Base-by-base conservation (phyloP, 1,284 basidiomycete genomes). In the Hypsizygus ulmarius region DNA sequence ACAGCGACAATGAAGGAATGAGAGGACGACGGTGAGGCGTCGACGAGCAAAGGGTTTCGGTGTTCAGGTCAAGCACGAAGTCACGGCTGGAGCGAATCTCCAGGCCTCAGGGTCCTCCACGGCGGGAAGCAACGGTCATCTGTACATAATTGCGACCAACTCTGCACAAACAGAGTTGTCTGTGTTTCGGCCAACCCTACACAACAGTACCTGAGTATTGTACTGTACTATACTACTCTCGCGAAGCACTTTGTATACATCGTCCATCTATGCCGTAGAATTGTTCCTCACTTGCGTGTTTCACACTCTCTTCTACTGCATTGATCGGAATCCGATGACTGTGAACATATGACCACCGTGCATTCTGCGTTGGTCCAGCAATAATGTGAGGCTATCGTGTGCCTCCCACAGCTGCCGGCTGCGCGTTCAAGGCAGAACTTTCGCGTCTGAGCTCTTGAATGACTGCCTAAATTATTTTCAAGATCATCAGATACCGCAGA, bases 391-490 rank as follows among this genome's bases (percentile, higher is more conserved):
- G 11, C 33, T n/a, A 12, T 27, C 39, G 39, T 4, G 10, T 27
- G 35, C 42, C 35, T 9, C 34, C 25, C 34, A 27, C 28, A 14
- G 39, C 49, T 27, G 46, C 51, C 36, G 51, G 35, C 58, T 56
- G 58, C 30, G 56, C 56, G 33, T 60, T 66, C 39, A 72, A 50
- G 10, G 68, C 65, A 15, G 72, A 70, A 45, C 73, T 78, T 63
- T 88, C 86, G 49, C 84, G 74, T 47, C 84, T 74, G 28, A 90
- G 75, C 59, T 90, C 87, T 59, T 84, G 82, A 27, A 90, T 78
- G 1, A 89, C 86, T 33, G 83, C 83, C 87, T 90, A 58, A 14
- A 19, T 30, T 16, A n/a, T 25, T 30, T 16, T 18, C 7, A 39
- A 38, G 18, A 16, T 42, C 9, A 25, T 37, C 28, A 48, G 33